Conservation (phyloP, 2,329 filamentous ascomycete genomes). For the Ceratocystis harringtonii region DNA sequence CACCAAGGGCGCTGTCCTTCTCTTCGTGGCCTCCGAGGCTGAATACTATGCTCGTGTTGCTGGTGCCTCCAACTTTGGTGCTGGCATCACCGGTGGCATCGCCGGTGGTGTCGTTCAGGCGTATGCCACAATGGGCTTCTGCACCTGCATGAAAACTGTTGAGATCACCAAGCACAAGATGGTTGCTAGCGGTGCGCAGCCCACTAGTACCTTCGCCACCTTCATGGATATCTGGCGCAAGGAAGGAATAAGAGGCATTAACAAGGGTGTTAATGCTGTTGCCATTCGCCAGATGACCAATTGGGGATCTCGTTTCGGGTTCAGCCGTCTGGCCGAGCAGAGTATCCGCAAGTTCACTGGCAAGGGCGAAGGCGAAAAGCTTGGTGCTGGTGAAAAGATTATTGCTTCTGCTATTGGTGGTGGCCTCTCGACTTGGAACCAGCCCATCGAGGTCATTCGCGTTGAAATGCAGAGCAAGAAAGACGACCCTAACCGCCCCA, state of each 20-base stretch:
- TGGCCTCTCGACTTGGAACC: slow-evolving; percentile 95
- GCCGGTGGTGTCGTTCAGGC: slow-evolving; percentile 90
- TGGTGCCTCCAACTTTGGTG: slow-evolving; percentile 73
- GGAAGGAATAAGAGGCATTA: slow-evolving; percentile 91
- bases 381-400: slow-evolving; percentile 74
- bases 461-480: slow-evolving; percentile 99
- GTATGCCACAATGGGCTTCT: slow-evolving; percentile 99
- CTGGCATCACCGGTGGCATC: slow-evolving; percentile 84
- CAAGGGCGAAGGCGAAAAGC: slow-evolving; percentile 68
- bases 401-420: slow-evolving; percentile 73
- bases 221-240: slow-evolving; percentile 95
- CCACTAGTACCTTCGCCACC: slow-evolving; percentile 79
- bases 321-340: slow-evolving; percentile 79
- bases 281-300: slow-evolving; percentile 99
- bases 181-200: slow-evolving; percentile 65
- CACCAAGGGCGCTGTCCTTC: slow-evolving; percentile 95
- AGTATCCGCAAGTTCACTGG: slow-evolving; percentile 64
- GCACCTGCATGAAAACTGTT: slow-evolving; percentile 99
- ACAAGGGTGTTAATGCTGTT: slow-evolving; percentile 96
- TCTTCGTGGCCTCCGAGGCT: slow-evolving; percentile 97
- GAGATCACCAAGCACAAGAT: slow-evolving; percentile 99
- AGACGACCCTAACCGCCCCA: slow-evolving; percentile 90
- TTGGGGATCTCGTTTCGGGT: slow-evolving; percentile 93
- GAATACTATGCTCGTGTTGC: slow-evolving; percentile 80
- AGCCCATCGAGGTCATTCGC: slow-evolving; percentile 98